phyloP scores from a whole-genome alignment of 1,284 basidiomycete genomes.

The Cutaneotrichosporon cyanovorans region DNA sequence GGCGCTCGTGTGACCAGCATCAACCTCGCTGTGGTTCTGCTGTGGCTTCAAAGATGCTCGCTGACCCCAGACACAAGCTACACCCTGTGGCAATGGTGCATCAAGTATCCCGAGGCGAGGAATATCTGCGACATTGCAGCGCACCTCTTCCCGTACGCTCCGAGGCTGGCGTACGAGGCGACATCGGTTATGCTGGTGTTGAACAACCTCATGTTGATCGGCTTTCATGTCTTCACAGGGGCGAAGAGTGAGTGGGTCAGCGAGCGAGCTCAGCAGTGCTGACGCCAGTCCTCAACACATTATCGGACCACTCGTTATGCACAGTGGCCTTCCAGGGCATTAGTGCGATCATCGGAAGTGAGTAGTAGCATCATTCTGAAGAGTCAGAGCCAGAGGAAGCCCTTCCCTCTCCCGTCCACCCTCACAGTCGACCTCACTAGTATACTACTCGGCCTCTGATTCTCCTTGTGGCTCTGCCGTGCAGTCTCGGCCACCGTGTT shows the following conservation, averaged over 20 bases:
- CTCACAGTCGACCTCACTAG: too few species aligned
- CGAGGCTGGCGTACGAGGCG: slow-evolving; percentile 32
- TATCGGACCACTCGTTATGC: slow-evolving; percentile 54
- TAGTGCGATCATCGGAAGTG: slow-evolving; percentile 40
- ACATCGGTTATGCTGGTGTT: slow-evolving; percentile 35
- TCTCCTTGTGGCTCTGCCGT: too few species aligned
- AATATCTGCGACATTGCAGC: slow-evolving; percentile 60
- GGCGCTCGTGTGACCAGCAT: too few species aligned
- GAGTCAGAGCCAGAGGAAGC: too few species aligned
- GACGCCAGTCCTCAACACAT: slow-evolving; percentile 51
- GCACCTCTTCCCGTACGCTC: slow-evolving; percentile 47
- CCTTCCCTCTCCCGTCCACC: too few species aligned
- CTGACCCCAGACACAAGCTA: slow-evolving; percentile 33
- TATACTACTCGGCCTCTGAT: too few species aligned
- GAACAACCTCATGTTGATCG: slow-evolving; percentile 44
- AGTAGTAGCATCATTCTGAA: too few species aligned
- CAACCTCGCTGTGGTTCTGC: too few species aligned
- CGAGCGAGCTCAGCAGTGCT: slow-evolving; percentile 3
- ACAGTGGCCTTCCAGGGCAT: slow-evolving; percentile 55
- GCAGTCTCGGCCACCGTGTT: too few species aligned
- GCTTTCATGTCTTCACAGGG: slow-evolving; percentile 45
- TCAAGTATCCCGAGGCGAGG: slow-evolving; percentile 55
- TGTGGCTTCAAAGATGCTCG: not conserved
- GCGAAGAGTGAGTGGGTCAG: slow-evolving; percentile 29
- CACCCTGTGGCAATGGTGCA: slow-evolving; percentile 50